Percentiles rank a stretch among this genome's conserved stretches.
Conservation (phyloP, 2,329 filamentous ascomycete species). For the Ceratocystis lukuohia region DNA sequence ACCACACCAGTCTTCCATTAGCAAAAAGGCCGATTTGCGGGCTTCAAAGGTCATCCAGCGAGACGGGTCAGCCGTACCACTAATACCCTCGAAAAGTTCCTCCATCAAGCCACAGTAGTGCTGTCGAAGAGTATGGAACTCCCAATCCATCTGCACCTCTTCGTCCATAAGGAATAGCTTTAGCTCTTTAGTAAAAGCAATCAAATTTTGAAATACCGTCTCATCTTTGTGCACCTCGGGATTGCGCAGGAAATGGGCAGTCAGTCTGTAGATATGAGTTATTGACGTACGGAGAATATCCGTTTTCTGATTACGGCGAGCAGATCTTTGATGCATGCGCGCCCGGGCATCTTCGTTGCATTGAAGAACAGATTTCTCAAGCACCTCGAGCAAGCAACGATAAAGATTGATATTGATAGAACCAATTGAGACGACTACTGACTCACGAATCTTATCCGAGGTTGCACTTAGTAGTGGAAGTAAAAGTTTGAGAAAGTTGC, state of each 20-base stretch:
- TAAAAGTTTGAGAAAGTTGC: conserved; percentile 79
- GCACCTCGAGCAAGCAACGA: conserved; percentile 72
- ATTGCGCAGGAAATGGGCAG: conserved; percentile 73
- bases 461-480: conserved; percentile 74
- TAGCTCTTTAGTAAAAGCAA: conserved; percentile 80
- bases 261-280: conserved; percentile 90
- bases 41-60: conserved; percentile 97
- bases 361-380: conserved; percentile 72
- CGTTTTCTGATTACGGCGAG: conserved; percentile 67
- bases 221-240: conserved; percentile 71
- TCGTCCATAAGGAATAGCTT: conserved; percentile 90
- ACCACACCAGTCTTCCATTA: conserved; percentile 99
- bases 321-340: conserved; percentile 76
- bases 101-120: conserved; percentile 94
- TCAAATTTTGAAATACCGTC: conserved; percentile 79
- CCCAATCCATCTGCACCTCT: conserved; percentile 88
- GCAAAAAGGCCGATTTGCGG: conserved; percentile 80
- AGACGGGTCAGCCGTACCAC: conserved; percentile 67
- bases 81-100: conserved; percentile 82
- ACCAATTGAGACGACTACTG: conserved; percentile 80
- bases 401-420: conserved; percentile 94
- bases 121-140: conserved; percentile 78
- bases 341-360: conserved; percentile 83
- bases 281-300: conserved; percentile 86
- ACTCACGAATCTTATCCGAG: conserved; percentile 70